Evolutionary conservation across 495 filamentous ascomycete species (phyloP).

Genomic region (Penicillium roqueforti): DNA sequence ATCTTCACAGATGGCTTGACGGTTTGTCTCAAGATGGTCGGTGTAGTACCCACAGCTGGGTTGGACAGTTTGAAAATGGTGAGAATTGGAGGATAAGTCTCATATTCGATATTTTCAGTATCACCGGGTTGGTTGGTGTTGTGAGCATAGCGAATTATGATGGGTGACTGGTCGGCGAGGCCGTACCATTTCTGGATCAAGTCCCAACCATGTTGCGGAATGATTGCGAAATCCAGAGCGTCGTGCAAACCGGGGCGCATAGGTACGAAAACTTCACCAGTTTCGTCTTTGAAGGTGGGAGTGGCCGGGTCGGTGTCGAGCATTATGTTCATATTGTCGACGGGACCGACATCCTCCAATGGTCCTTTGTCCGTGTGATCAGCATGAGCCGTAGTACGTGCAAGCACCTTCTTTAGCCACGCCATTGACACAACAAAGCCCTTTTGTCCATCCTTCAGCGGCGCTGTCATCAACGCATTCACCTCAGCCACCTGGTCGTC

Average conservation of each 20-base stretch:
- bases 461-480: constrained; percentile 45
- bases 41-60: constrained; percentile 51
- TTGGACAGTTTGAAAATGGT: constrained; percentile 75
- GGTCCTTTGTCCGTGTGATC: constrained; percentile 56
- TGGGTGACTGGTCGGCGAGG: constrained; percentile 60
- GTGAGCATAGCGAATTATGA: constrained; percentile 72
- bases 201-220: constrained; percentile 78
- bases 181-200: constrained; percentile 79
- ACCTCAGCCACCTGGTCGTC: constrained; percentile 78
- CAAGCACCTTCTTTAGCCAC: constrained; percentile 75
- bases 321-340: constrained; percentile 75
- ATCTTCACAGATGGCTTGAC: constrained; percentile 54
- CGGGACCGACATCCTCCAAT: constrained; percentile 66
- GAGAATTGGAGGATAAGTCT: constrained; percentile 81
- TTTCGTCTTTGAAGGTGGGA: constrained; percentile 46
- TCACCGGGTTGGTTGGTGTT: constrained; percentile 60
- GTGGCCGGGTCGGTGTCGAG: constrained; percentile 40
- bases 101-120: constrained; percentile 68
- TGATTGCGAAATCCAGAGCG: constrained; percentile 66
- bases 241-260: constrained; percentile 65
- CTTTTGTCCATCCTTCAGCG: constrained; percentile 62
- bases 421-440: constrained; percentile 72
- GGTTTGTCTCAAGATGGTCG: constrained; percentile 56
- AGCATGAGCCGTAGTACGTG: constrained; percentile 56
- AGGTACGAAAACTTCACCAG: constrained; percentile 63